phyloP scores from a whole-genome alignment of 78 protist species.

The Dictyostelium firmibasis region DNA sequence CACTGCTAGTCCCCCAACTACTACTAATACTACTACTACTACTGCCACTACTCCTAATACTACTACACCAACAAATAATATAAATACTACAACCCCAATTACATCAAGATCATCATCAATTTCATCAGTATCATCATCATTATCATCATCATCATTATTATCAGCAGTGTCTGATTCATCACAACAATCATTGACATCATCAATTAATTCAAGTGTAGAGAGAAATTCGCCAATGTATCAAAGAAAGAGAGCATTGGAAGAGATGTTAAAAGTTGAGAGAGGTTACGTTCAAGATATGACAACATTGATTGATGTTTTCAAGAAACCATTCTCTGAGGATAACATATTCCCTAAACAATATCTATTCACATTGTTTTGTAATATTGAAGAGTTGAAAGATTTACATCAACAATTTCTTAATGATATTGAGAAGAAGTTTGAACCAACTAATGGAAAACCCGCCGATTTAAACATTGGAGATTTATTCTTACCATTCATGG shows the following conservation, averaged over 20 bases:
- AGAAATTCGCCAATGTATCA: neutral
- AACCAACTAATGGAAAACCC: slow-evolving; percentile 6
- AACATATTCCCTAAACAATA: slow-evolving; percentile 12
- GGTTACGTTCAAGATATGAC: slow-evolving; percentile 62
- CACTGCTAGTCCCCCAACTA: neutral
- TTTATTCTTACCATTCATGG: slow-evolving; percentile 63
- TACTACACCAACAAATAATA: neutral
- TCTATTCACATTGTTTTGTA: slow-evolving; percentile 21
- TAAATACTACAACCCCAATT: neutral
- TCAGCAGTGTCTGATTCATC: slow-evolving; percentile 33
- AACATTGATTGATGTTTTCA: slow-evolving; percentile 57
- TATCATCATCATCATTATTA: slow-evolving; percentile 38
- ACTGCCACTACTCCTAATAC: neutral
- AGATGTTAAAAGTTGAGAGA: slow-evolving; percentile 27
- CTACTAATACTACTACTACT: neutral
- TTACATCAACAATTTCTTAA: slow-evolving; percentile 22
- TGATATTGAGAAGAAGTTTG: slow-evolving; percentile 8
- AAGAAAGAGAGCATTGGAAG: slow-evolving; percentile 40
- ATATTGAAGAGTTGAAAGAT: slow-evolving; percentile 29
- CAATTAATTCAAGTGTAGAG: neutral
- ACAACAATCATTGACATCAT: neutral
- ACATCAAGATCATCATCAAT: slow-evolving; percentile 58
- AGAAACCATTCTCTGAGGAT: slow-evolving; percentile 11
- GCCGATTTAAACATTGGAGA: slow-evolving; percentile 37
- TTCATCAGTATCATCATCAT: slow-evolving; percentile 37